Evolutionary conservation across 441 rosid genomes (phyloP).

Genomic region (Arabidopsis lyrata): DNA sequence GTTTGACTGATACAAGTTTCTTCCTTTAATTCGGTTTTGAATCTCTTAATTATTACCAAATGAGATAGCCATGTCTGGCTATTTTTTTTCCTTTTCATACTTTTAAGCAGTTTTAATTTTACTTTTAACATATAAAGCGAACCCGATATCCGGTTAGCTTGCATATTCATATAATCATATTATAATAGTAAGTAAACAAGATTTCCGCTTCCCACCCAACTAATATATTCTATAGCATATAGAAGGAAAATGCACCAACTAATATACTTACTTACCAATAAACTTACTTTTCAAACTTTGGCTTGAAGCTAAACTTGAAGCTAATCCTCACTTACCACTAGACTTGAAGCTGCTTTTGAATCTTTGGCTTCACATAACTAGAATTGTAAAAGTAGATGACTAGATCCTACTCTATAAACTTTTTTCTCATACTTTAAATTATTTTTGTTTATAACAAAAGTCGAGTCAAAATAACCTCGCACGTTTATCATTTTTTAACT

Average conservation of each 20-base stretch:
- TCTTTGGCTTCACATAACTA: constrained; percentile 23
- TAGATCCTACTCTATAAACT: constrained; percentile 29
- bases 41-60: too few species aligned
- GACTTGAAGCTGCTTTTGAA: constrained; percentile 24
- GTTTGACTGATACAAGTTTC: too few species aligned
- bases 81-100: too few species aligned
- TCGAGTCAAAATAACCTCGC: constrained; percentile 26
- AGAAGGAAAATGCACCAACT: constrained; percentile 3
- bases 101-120: too few species aligned
- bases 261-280: constrained; percentile 23
- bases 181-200: too few species aligned
- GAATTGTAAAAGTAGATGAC: constrained; percentile 29
- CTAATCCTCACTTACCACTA: constrained; percentile 16
- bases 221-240: neutral
- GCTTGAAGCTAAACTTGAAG: constrained; percentile 4
- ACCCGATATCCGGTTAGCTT: too few species aligned
- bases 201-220: too few species aligned
- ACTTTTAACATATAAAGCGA: too few species aligned
- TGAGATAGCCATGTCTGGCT: too few species aligned
- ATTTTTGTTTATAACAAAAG: neutral
- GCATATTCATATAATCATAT: too few species aligned
- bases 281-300: constrained; percentile 29
- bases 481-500: constrained; percentile 6
- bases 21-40: too few species aligned
- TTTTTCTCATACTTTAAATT: constrained; percentile 1